Evolutionary conservation across 805 yeast species (phyloP).

Genomic region (Lipomyces sp.): DNA sequence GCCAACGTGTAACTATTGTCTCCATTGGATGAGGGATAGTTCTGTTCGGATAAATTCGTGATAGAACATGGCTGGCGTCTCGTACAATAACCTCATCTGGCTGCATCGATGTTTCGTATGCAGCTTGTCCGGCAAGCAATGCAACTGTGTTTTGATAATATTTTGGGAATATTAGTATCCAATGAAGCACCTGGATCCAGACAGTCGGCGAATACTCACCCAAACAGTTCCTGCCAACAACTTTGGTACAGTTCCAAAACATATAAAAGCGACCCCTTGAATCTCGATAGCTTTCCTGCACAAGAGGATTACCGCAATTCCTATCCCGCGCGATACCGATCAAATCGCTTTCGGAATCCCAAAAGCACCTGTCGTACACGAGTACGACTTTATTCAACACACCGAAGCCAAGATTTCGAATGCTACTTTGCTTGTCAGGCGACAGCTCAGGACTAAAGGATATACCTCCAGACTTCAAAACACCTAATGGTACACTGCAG

Average conservation of each 20-base stretch:
- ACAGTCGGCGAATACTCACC: too few relatives aligned
- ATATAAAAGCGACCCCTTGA: conserved; percentile 41
- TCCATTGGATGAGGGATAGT: conserved; percentile 36
- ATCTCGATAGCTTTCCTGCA: conserved; percentile 30
- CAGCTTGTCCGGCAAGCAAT: conserved; percentile 41
- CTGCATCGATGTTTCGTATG: conserved; percentile 34
- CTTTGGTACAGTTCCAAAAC: conserved; percentile 40
- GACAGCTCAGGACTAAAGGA: conserved; percentile 45
- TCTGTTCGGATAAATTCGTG: conserved; percentile 33
- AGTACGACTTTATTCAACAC: conserved; percentile 41
- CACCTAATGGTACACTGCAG: conserved; percentile 44
- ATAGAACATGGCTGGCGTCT: conserved; percentile 36
- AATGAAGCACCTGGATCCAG: too few relatives aligned
- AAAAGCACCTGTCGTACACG: conserved; percentile 40
- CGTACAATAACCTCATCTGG: conserved; percentile 39
- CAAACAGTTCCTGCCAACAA: conserved; percentile 40
- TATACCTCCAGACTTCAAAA: conserved; percentile 39
- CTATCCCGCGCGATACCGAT: conserved; percentile 37
- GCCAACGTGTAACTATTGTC: conserved; percentile 65
- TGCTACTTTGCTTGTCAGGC: conserved; percentile 42
- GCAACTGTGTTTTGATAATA: conserved; percentile 32
- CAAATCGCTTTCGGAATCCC: conserved; percentile 39
- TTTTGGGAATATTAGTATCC: background rate
- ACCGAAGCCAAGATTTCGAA: conserved; percentile 42
- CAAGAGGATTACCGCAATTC: conserved; percentile 15